These are phyloP conservation scores for Wickerhamomyces queroliae DNA, from an alignment of 805 yeast genomes.

Conservation along the genomic window DNA sequence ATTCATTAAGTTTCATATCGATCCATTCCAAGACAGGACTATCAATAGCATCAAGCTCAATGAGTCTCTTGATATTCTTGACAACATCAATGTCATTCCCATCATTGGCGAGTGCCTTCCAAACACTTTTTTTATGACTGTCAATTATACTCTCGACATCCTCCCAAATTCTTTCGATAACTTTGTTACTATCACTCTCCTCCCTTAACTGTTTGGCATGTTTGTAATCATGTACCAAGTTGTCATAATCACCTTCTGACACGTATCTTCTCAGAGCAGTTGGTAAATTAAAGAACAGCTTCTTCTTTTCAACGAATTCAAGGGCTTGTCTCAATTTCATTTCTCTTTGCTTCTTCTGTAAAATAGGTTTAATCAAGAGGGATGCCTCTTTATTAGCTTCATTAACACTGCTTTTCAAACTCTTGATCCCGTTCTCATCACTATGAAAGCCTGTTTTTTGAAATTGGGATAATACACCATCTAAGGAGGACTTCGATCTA, in stretches of 20 bases:
- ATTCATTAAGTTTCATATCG: slow-evolving; percentile 37
- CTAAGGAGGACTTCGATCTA: slow-evolving; percentile 56
- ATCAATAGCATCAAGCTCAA: slow-evolving; percentile 57
- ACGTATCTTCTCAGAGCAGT: slow-evolving; percentile 37
- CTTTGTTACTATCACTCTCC: slow-evolving; percentile 24
- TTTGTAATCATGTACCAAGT: slow-evolving; percentile 50
- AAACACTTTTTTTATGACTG: slow-evolving; percentile 45
- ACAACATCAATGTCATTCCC: slow-evolving; percentile 25
- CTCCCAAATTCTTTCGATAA: slow-evolving; percentile 49
- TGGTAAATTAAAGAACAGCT: slow-evolving; percentile 53
- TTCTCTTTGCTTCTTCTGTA: slow-evolving; percentile 43
- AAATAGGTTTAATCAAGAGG: slow-evolving; percentile 51
- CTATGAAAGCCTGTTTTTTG: slow-evolving; percentile 27
- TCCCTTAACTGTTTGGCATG: slow-evolving; percentile 34
- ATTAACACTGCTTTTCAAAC: slow-evolving; percentile 34
- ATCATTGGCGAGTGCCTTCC: slow-evolving; percentile 36
- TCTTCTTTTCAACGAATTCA: slow-evolving; percentile 45
- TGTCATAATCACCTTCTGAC: slow-evolving; percentile 47
- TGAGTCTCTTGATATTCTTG: slow-evolving; percentile 43
- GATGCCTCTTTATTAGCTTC: slow-evolving; percentile 49
- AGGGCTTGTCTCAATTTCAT: slow-evolving; percentile 43
- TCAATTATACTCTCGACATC: slow-evolving; percentile 50
- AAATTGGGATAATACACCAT: slow-evolving; percentile 52
- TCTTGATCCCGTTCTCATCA: slow-evolving; percentile 24
- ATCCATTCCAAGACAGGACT: slow-evolving; percentile 67